Base-by-base conservation (phyloP, 2,329 filamentous ascomycete genomes). In the Ceratocystiopsis minuta region DNA sequence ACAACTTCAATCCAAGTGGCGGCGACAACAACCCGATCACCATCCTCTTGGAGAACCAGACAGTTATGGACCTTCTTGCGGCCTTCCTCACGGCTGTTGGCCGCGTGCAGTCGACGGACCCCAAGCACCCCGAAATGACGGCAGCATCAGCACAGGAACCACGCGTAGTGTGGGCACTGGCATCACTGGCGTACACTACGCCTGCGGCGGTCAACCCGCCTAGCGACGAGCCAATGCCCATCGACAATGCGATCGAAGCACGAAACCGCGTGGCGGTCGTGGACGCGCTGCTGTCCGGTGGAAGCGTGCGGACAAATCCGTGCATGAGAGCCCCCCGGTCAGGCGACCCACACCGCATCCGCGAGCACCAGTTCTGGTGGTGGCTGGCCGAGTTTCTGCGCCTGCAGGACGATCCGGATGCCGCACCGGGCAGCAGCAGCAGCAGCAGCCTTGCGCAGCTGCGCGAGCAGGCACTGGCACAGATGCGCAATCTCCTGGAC, bases 311-410 rank as follows among this genome's bases (percentile, higher is more conserved):
- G 1, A 54, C 52, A 24, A 84, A 77, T 50, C 72, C 68, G 9
- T 63, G 78, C 39, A 63, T 62, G 6, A 57, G 60, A 18, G 70
- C 60, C 57, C 62, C 64, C 20, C 59, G 62, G 46, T 63, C 64
- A 46, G 60, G 63, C 35, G 69, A 73, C 47, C 65, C 68, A 45
- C 63, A 74, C 43, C 65, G 68, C 43, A 62, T 65, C 32, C 67
- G 77, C 31, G 78, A 87, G 49, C 65, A 82, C 41, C 75, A 83
- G 46, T 94, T 94, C 59, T 95, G 87, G 87, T 74, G 78, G 53
- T 69, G 72, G 20, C 66, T 94, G 15, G 85, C 76, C 40, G 72
- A 80, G 47, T 85, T 82, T 53, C 66, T 83, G 24, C 71, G 69
- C 34, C 55, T 60, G 28, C 70, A 76, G 47, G 74, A 81, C 45